A percentile compares a stretch with the other conserved stretches of the same genome.
These are phyloP conservation scores for Lachnellula occidentalis DNA, from an alignment of 2,329 filamentous ascomycete species.

Conservation along the genomic window DNA sequence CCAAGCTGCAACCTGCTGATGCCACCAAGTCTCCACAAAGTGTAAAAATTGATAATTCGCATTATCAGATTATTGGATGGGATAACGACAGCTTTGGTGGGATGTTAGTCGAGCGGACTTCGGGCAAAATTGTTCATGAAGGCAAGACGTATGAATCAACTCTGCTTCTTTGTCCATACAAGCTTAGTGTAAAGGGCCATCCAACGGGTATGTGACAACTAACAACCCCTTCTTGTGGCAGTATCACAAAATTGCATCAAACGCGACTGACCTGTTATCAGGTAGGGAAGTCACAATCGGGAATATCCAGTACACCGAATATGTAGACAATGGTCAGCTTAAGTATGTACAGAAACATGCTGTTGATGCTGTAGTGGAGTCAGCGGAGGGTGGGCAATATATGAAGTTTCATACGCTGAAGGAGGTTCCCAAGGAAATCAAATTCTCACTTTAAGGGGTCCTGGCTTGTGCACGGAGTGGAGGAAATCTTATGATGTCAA, in stretches of 20 bases:
- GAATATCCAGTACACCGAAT: neutral
- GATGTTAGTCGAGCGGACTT: neutral
- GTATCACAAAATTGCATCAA: neutral
- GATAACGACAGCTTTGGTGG: neutral
- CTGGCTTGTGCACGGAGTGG: too few species aligned
- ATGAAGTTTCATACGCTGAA: neutral
- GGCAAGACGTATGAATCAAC: neutral
- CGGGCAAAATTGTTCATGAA: neutral
- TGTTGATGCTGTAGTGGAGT: neutral
- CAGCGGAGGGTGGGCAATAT: neutral
- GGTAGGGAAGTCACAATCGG: neutral
- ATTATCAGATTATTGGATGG: neutral
- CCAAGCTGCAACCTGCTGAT: neutral
- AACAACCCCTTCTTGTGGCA: too few species aligned
- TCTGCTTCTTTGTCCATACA: neutral
- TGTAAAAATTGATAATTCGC: neutral
- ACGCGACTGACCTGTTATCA: neutral
- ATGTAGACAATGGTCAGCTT: neutral
- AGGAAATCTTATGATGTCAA: too few species aligned
- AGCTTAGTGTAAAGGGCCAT: neutral
- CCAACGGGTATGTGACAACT: neutral
- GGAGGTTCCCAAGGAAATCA: neutral
- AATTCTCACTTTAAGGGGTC: neutral
- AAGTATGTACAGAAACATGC: neutral
- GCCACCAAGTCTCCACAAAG: neutral